phyloP scores from a whole-genome alignment of 257 asterid genomes.

The Capsicum baccatum region DNA sequence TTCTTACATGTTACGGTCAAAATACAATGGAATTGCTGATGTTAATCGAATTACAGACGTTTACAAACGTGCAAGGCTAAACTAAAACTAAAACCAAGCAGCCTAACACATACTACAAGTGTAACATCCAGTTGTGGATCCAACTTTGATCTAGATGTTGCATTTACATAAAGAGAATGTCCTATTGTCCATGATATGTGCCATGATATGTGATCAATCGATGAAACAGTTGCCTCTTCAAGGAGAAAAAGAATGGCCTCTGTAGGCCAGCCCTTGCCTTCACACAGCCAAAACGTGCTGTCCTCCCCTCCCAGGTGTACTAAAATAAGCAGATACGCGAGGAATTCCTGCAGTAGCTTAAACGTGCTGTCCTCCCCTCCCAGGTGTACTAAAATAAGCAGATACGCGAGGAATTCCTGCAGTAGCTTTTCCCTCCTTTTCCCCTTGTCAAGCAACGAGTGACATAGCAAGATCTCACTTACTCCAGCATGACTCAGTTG shows the following conservation, averaged over 20 bases:
- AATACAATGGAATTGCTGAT: neutral
- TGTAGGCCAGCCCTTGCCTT: neutral
- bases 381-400: slow-evolving; percentile 12
- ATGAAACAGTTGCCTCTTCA: neutral
- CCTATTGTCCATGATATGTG: neutral
- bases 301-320: neutral
- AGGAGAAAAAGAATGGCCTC: neutral
- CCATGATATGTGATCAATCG: neutral
- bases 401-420: neutral
- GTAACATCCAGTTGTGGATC: slow-evolving; percentile 19
- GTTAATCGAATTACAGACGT: slow-evolving; percentile 2
- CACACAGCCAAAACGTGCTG: neutral
- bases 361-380: neutral
- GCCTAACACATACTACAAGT: neutral
- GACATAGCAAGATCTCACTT: neutral
- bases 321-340: slow-evolving; percentile 15
- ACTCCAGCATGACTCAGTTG: slow-evolving; percentile 20
- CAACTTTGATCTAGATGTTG: neutral
- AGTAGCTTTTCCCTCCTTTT: neutral
- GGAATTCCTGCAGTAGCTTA: neutral
- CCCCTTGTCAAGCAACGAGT: neutral
- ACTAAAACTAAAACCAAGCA: neutral
- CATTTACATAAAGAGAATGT: neutral
- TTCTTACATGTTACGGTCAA: neutral
- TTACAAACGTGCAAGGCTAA: neutral